Percentiles rank a stretch among this genome's conserved stretches.
phyloP scores from a whole-genome alignment of 495 filamentous ascomycete genomes.

The Penicillium alfredii region DNA sequence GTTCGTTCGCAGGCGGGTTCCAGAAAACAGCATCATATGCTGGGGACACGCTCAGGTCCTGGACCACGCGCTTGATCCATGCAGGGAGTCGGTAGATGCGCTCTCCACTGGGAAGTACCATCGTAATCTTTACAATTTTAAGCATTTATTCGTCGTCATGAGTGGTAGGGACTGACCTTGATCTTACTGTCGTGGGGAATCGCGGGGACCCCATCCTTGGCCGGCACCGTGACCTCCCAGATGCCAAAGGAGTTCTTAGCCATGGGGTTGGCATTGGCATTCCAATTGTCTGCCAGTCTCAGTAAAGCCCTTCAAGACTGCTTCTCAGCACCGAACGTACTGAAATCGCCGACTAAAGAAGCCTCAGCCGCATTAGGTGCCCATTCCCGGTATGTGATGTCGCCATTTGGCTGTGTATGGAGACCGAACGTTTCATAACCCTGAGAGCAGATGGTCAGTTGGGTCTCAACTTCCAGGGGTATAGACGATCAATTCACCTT shows the following conservation, averaged over 20 bases:
- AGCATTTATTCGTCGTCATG: not conserved
- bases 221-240: conserved; percentile 75
- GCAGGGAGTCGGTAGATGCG: conserved; percentile 84
- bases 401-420: conserved; percentile 68
- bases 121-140: conserved; percentile 58
- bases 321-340: conserved; percentile 43
- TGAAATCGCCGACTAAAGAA: conserved; percentile 93
- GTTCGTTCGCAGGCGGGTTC: conserved; percentile 74
- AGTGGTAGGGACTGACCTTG: conserved; percentile 54
- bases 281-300: conserved; percentile 73
- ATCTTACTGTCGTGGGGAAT: conserved; percentile 93
- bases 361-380: conserved; percentile 82
- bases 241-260: conserved; percentile 78
- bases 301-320: conserved; percentile 19
- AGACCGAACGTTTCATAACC: conserved; percentile 84
- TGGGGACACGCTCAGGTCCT: conserved; percentile 82
- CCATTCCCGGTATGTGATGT: conserved; percentile 93
- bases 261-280: conserved; percentile 76
- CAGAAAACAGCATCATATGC: conserved; percentile 94
- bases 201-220: conserved; percentile 64
- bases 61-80: conserved; percentile 96
- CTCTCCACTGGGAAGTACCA: conserved; percentile 72
- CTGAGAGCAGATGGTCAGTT: conserved; percentile 18
- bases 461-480: not conserved
- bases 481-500: conserved; percentile 47